Evolutionary conservation across 192 early-diverging fungal species (phyloP).

Genomic region (Pilaira anomala): DNA sequence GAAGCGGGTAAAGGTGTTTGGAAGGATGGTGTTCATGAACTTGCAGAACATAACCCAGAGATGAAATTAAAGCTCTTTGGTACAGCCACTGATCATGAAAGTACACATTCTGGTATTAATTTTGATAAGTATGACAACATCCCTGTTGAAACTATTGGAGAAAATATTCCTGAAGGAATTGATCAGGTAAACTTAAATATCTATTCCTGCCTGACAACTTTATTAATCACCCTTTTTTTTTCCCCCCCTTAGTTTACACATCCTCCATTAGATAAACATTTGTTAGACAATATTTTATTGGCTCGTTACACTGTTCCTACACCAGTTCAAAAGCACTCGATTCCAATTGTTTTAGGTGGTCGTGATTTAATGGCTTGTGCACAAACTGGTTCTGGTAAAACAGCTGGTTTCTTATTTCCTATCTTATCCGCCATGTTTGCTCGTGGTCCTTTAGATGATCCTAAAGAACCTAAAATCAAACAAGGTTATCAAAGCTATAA

Average conservation of each 20-base stretch:
- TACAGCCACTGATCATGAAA: constrained; percentile 26
- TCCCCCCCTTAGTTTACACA: constrained; percentile 39
- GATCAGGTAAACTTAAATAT: constrained; percentile 27
- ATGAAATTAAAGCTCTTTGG: constrained; percentile 64
- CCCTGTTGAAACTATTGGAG: constrained; percentile 62
- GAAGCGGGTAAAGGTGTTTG: constrained; percentile 21
- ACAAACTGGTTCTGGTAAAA: constrained; percentile 82
- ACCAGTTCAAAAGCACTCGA: constrained; percentile 68
- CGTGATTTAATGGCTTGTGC: constrained; percentile 86
- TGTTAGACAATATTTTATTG: constrained; percentile 67
- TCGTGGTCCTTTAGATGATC: constrained; percentile 30
- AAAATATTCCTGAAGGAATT: constrained; percentile 48
- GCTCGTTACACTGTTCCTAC: constrained; percentile 68
- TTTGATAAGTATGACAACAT: constrained; percentile 76
- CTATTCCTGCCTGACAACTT: constrained; percentile 1
- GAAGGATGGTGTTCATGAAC: constrained; percentile 15
- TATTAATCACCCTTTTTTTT: neutral
- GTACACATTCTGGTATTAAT: constrained; percentile 70
- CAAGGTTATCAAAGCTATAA: constrained; percentile 15
- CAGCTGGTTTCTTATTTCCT: constrained; percentile 78
- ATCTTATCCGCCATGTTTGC: constrained; percentile 65
- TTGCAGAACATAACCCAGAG: constrained; percentile 34
- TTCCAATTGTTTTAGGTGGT: constrained; percentile 55
- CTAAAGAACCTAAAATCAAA: neutral
- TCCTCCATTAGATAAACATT: constrained; percentile 73